phyloP scores from a whole-genome alignment of 306 rosid genomes.

The Ormosia emarginata region DNA sequence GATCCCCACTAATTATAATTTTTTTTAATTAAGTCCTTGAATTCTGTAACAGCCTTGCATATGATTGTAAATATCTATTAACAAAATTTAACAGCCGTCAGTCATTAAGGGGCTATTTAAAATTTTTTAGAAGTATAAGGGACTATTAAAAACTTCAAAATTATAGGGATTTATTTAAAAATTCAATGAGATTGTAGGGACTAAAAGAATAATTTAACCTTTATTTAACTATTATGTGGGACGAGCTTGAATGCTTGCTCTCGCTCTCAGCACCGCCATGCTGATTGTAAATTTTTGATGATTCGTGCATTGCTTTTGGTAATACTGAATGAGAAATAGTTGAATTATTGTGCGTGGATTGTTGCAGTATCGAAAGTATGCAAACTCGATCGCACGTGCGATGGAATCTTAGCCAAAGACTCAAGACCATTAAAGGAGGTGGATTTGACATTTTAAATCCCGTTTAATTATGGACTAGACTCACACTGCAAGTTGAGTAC shows the following conservation, averaged over 20 bases:
- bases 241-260: not conserved
- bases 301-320: not conserved
- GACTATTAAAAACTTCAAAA: too few relatives aligned
- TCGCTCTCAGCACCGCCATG: not conserved
- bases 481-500: not conserved
- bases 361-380: constrained; percentile 32
- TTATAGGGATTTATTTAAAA: too few relatives aligned
- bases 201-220: too few relatives aligned
- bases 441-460: not conserved
- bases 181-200: too few relatives aligned
- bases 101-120: too few relatives aligned
- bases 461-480: not conserved
- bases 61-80: too few relatives aligned
- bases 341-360: not conserved
- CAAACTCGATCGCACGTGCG: constrained; percentile 1
- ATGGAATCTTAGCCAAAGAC: constrained; percentile 16
- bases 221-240: not conserved
- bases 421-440: not conserved
- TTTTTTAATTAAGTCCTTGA: too few relatives aligned
- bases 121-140: too few relatives aligned
- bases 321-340: constrained; percentile 5
- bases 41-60: too few relatives aligned
- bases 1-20: too few relatives aligned
- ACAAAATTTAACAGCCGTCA: too few relatives aligned
- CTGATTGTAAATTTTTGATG: not conserved